phyloP scores from a whole-genome alignment of 768 basidiomycete genomes.

The Termitomyces sp. region DNA sequence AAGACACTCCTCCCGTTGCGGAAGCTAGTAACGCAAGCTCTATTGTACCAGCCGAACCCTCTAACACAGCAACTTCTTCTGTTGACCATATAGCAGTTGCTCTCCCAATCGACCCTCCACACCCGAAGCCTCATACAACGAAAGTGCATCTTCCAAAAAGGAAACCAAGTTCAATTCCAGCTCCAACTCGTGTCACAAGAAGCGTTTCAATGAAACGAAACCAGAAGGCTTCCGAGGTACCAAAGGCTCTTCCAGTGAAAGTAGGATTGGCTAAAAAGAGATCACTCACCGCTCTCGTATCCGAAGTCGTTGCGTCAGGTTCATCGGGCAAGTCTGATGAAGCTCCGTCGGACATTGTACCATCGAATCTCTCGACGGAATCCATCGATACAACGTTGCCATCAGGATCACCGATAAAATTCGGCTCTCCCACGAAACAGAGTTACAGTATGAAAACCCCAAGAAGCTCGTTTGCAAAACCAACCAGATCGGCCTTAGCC shows the following conservation, averaged over 20 bases:
- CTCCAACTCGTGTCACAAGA: slow-evolving; percentile 30
- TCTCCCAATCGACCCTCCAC: background rate
- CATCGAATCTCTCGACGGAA: slow-evolving; percentile 12
- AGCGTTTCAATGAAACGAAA: slow-evolving; percentile 29
- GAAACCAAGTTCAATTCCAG: slow-evolving; percentile 18
- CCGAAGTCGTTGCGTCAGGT: background rate
- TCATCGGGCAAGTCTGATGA: slow-evolving; percentile 1
- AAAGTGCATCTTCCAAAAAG: slow-evolving; percentile 19
- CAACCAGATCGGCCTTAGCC: slow-evolving; percentile 17
- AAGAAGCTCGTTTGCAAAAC: slow-evolving; percentile 11
- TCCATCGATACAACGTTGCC: slow-evolving; percentile 8
- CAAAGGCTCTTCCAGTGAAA: slow-evolving; percentile 5
- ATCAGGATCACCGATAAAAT: slow-evolving; percentile 31
- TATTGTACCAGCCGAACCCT: background rate
- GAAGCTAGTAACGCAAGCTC: background rate
- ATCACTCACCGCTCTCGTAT: background rate
- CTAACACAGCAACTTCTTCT: background rate
- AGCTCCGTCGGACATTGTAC: slow-evolving; percentile 10
- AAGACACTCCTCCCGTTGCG: background rate
- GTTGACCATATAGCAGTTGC: background rate
- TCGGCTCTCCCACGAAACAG: slow-evolving; percentile 23
- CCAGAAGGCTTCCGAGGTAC: slow-evolving; percentile 9
- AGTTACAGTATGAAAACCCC: background rate
- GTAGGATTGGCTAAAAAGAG: background rate
- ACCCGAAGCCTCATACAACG: slow-evolving; percentile 7